Percentiles rank a stretch among this genome's conserved stretches.
These are phyloP conservation scores for Pseudomonodictys pantanalensis DNA, from an alignment of 495 filamentous ascomycete genomes.

Conservation along the genomic window DNA sequence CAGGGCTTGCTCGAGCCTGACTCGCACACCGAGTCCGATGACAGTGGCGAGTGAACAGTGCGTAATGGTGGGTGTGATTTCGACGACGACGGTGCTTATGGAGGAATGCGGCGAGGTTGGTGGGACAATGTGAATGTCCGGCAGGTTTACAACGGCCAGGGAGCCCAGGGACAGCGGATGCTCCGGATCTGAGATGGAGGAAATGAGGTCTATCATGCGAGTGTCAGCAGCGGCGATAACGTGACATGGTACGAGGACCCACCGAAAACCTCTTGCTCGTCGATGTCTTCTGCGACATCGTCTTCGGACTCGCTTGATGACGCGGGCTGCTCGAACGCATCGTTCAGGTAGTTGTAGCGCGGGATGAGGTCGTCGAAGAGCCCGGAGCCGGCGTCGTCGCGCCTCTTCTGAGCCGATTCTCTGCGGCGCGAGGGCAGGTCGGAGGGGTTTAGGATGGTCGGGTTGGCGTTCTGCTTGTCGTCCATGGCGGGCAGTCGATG, in stretches of 20 bases:
- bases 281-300: conserved; percentile 71
- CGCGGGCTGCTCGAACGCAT: conserved; percentile 49
- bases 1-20: conserved; percentile 83
- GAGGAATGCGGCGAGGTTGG: conserved; percentile 43
- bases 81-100: conserved; percentile 58
- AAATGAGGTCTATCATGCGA: conserved; percentile 71
- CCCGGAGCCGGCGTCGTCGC: conserved; percentile 46
- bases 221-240: conserved; percentile 21
- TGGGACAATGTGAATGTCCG: conserved; percentile 78
- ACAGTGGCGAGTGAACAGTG: conserved; percentile 96
- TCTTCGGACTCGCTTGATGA: conserved; percentile 59
- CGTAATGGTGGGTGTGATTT: conserved; percentile 94
- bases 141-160: conserved; percentile 87
- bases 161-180: conserved; percentile 91
- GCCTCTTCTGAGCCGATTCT: conserved; percentile 44
- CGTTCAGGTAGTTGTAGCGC: conserved; percentile 50
- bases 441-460: conserved; percentile 83
- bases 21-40: conserved; percentile 89
- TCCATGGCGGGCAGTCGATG: conserved; percentile 34
- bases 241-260: conserved; percentile 34
- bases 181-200: conserved; percentile 91
- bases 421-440: conserved; percentile 82
- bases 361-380: conserved; percentile 47
- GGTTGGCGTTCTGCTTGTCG: conserved; percentile 85
- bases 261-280: conserved; percentile 97